Conservation (phyloP, 148 eudicot genomes). For the Spergularia bocconei region DNA sequence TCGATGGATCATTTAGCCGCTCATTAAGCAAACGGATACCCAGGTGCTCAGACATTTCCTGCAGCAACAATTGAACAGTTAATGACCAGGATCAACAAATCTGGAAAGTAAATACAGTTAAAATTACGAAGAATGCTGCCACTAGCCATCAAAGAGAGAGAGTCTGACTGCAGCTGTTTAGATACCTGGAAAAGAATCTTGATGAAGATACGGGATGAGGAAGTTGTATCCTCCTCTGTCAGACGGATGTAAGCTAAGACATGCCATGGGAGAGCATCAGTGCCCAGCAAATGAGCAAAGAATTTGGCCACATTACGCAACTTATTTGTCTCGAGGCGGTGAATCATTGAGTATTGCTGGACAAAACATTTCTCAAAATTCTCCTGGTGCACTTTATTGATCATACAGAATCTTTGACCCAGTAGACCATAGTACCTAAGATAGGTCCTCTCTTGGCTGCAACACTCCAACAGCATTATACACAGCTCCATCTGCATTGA, state of each 20-base stretch:
- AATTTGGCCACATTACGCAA: slow-evolving; percentile 88
- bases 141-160: neutral
- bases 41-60: slow-evolving; percentile 84
- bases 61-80: slow-evolving; percentile 23
- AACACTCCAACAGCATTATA: slow-evolving; percentile 90
- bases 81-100: neutral
- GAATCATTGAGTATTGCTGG: slow-evolving; percentile 94
- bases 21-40: slow-evolving; percentile 81
- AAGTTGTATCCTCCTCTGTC: slow-evolving; percentile 91
- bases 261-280: slow-evolving; percentile 90
- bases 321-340: slow-evolving; percentile 87
- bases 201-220: slow-evolving; percentile 90
- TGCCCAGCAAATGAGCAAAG: slow-evolving; percentile 87
- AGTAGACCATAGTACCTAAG: slow-evolving; percentile 90
- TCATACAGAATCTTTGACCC: slow-evolving; percentile 89
- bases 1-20: slow-evolving; percentile 63
- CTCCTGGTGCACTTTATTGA: slow-evolving; percentile 77
- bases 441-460: slow-evolving; percentile 95
- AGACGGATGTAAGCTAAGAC: slow-evolving; percentile 75
- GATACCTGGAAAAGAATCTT: slow-evolving; percentile 99
- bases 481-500: slow-evolving; percentile 79
- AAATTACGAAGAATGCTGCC: neutral
- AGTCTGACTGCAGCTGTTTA: neutral
- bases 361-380: slow-evolving; percentile 88
- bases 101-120: neutral